phyloP scores from a whole-genome alignment of 352 stramenopile species.

The Globisporangium iwayamae region DNA sequence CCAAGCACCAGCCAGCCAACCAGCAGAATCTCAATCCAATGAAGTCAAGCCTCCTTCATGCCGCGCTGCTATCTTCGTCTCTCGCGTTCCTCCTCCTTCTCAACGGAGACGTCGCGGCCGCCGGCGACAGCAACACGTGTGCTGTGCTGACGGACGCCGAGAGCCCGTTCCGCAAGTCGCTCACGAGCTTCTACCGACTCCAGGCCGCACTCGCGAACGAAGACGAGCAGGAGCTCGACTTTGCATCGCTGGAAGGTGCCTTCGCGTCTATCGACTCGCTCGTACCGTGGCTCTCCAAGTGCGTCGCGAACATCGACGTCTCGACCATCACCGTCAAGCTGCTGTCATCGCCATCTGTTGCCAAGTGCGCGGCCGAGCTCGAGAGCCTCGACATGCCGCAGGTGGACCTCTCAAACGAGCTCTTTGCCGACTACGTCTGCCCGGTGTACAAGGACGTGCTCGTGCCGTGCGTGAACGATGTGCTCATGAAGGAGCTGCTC shows the following conservation, averaged over 20 bases:
- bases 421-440: slow-evolving; percentile 1
- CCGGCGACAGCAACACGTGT: background rate
- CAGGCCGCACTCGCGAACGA: background rate
- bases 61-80: too few species aligned
- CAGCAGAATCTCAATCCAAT: too few species aligned
- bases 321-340: background rate
- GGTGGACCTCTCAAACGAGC: background rate
- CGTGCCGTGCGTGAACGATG: slow-evolving; percentile 13
- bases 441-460: slow-evolving; percentile 6
- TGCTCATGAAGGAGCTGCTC: slow-evolving; percentile 1
- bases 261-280: background rate
- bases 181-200: background rate
- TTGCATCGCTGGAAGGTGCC: background rate
- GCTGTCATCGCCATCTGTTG: background rate
- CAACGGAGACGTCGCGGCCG: background rate
- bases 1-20: too few species aligned
- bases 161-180: slow-evolving; percentile 8
- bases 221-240: background rate
- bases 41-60: too few species aligned
- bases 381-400: background rate
- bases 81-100: background rate
- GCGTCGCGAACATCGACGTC: slow-evolving; percentile 9
- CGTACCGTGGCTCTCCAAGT: slow-evolving; percentile 7
- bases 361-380: background rate
- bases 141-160: slow-evolving; percentile 5